Base-by-base conservation (phyloP, 768 basidiomycete genomes). In the Panaeolus papilionaceus region DNA sequence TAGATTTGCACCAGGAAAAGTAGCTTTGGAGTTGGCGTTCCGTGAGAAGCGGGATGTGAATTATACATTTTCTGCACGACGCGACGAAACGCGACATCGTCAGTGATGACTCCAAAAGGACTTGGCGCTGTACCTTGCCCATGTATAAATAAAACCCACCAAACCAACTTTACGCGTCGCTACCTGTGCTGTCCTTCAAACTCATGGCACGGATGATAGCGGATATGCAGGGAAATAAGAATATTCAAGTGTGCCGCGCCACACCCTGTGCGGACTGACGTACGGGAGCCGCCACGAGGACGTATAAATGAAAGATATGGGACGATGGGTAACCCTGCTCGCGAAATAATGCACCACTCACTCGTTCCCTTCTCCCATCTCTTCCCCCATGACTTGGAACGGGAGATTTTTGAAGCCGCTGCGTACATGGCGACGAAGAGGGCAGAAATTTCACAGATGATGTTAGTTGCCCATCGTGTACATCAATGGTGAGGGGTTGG, bases 401-500 rank as follows among this genome's bases (percentile, higher is more conserved):
- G 64, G 37, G 64, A 64, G 33, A 38, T 64, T 45, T 64, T 64
- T 51, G 64, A 58, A 58, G 33, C 28, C 4, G 64, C 64, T 47
- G 64, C 45, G 64, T 12, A 10, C 16, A 38, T 37, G 47, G 47
- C 44, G 18, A 42, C 44, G 47, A 42, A 16, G 63, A 47, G 47
- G 42, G 44, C 28, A 20, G 47, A 33, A 3, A 45, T 64, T 33
- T 38, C 44, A 11, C 64, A 58, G 54, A 28, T 71, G 9, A 68
- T 71, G 70, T 28, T 71, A 11, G 70, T 71, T 4, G 67, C 67
- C 4, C 63, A 62, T 58, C 67, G 70, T 33, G 64, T 64, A 4
- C 67, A 68, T 26, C 40, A 71, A 20, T 71, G 70, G 70, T 68
- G 58, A 49, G 51, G 63, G 16, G 66, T 54, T 38, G 5, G 16